Base-by-base conservation (phyloP, 495 filamentous ascomycete species). In the Annulohypoxylon stygium region DNA sequence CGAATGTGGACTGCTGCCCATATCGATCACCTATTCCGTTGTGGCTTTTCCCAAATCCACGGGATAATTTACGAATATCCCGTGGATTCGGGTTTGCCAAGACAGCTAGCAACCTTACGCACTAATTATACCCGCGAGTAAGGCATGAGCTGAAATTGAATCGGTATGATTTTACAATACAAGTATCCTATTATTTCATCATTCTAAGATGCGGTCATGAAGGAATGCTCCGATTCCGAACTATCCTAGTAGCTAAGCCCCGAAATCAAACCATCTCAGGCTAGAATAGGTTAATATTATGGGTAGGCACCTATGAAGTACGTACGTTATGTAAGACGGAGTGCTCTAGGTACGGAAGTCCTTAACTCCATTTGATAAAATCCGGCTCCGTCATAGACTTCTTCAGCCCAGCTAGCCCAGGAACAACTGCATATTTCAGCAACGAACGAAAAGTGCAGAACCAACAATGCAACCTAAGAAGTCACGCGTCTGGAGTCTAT, bases 241-340 rank as follows among this genome's bases (percentile, higher is more conserved):
- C 14, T 36, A 3, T 7, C 14, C 30, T 12, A 16, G 6, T 33
- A 34, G 25, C 26, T 55, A 16, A 34, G 25, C 51, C 25, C 43
- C 16, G 6, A 20, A 47, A 47, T 47, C 43, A 47, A 47, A 16
- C 16, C 43, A 18, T 20, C 14, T 9, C 1, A 3, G 18, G 14
- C 47, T 25, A 10, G 16, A 23, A 50, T 50, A 23, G 47, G 23
- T 50, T 53, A 30, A 53, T 43, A 39, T 3, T 12, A 30, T 30
- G 30, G 5, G 3, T 50, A 53, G 25, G 48, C 48, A 53, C 48
- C 20, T 26, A 11, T 9, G 30, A 51, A 26, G 37, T 30, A 51
- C 61, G 61, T 51, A 55, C n/a, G 62, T 34, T 45, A 41, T 43
- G 51, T 60, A 33, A 47, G 39, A 51, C 39, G 20, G 53, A 34